Base-by-base conservation (phyloP, 2,329 filamentous ascomycete species). In the Ophiocordyceps camponoti-rufipedis region DNA sequence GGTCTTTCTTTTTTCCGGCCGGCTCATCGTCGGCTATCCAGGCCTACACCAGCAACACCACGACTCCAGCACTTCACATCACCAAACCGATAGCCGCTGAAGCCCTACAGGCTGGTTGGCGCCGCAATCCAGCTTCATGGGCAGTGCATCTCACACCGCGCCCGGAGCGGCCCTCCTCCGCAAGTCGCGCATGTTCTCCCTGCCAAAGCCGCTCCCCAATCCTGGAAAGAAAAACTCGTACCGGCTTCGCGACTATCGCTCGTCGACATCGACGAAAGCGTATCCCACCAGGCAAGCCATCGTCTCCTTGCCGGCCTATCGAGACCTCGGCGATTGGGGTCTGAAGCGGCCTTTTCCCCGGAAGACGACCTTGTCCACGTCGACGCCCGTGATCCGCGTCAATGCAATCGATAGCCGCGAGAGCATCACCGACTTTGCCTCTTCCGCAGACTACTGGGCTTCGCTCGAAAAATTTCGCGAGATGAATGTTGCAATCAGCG, bases 381-480 rank as follows among this genome's bases (percentile, higher is more conserved):
- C 80, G 7, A 80, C 78, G n/a, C 84, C 87, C 10, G 69, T 84
- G 44, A 74, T 94, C 45, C 77, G 85, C 51, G 66, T 96, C 53
- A 79, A 78, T 55, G 74, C 82, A 48, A 72, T 94, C 51, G 89
- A 96, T 66, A 84, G 85, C 2, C 74, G 79, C 53, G 87, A 95
- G 63, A 82, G 87, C 59, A 73, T 95, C 53, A 94, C 88, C 57
- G 87, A 95, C 57, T 96, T 87, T 62, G 72, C 78, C 50, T 87
- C 84, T 35, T 83, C 87, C 0, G 75, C 80, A 47, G 85, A 94
- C 60, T 85, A 94, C 62, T 75, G 80, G 44, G 67, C 86, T 53
- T 87, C 85, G 8, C 68, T 93, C 46, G 70, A 78, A 57, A 96
- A 95, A 68, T 95, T 82, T 67, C 82, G 86, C 58, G 85, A 94